A percentile compares a stretch with the other conserved stretches of the same genome.
These are phyloP conservation scores for Blastomyces emzantsi DNA, from an alignment of 2,329 filamentous ascomycete genomes.

Conservation along the genomic window DNA sequence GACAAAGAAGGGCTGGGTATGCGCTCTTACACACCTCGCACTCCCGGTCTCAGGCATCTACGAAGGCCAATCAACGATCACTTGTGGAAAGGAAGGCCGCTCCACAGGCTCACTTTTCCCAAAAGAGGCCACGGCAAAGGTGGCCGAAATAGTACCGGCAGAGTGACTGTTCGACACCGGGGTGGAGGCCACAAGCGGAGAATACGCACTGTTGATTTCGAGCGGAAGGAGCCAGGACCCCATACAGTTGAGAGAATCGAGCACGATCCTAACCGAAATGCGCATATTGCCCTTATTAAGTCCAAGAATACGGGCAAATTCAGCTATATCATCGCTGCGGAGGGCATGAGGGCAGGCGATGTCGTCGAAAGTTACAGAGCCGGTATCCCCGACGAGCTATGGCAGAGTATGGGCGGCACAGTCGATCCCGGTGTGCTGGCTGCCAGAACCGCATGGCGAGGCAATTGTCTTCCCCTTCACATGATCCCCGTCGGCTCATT, in stretches of 20 bases:
- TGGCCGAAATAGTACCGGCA: slow-evolving; percentile 79
- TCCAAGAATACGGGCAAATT: slow-evolving; percentile 64
- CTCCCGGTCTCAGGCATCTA: slow-evolving; percentile 85
- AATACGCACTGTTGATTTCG: slow-evolving; percentile 86
- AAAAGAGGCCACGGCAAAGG: slow-evolving; percentile 92
- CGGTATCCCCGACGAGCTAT: slow-evolving; percentile 77
- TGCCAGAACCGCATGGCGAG: slow-evolving; percentile 84
- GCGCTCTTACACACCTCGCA: slow-evolving; percentile 86
- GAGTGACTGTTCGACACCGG: slow-evolving; percentile 80
- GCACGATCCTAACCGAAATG: slow-evolving; percentile 86
- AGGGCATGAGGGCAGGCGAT: slow-evolving; percentile 87
- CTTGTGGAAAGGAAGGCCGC: slow-evolving; percentile 86
- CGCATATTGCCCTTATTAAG: slow-evolving; percentile 82
- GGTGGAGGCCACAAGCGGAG: slow-evolving; percentile 88
- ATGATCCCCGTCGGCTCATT: slow-evolving; percentile 94
- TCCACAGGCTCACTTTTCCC: slow-evolving; percentile 72
- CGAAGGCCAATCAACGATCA: slow-evolving; percentile 92
- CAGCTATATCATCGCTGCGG: slow-evolving; percentile 90
- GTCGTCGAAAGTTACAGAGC: slow-evolving; percentile 82
- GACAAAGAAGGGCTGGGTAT: slow-evolving; percentile 43
- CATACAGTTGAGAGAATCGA: slow-evolving; percentile 91
- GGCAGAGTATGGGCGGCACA: slow-evolving; percentile 84
- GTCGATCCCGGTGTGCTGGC: slow-evolving; percentile 94
- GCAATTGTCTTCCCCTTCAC: slow-evolving; percentile 89
- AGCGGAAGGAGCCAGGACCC: slow-evolving; percentile 65